A percentile compares a stretch with the other conserved stretches of the same genome.
Evolutionary conservation across 2,329 filamentous ascomycete genomes (phyloP).

Genomic region (Elsinoe batatas): DNA sequence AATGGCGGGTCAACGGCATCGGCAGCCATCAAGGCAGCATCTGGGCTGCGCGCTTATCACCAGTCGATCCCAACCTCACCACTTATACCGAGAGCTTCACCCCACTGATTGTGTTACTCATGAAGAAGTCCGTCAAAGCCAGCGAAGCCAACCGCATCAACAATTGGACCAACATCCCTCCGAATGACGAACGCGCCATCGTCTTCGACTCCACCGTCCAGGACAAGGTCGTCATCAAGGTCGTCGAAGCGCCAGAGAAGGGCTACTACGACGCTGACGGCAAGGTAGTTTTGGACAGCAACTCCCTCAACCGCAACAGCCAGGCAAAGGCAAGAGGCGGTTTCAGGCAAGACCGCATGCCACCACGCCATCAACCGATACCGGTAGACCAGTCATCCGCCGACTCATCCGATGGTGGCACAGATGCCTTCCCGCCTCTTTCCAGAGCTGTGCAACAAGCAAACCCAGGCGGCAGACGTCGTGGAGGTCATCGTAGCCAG

Average conservation of each 20-base stretch:
- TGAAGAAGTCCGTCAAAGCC: slow-evolving; percentile 64
- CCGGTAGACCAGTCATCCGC: slow-evolving; percentile 4
- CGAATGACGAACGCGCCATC: slow-evolving; percentile 51
- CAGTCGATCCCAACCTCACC: slow-evolving; percentile 55
- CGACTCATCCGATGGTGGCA: neutral
- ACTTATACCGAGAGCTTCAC: slow-evolving; percentile 71
- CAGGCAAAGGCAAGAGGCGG: slow-evolving; percentile 50
- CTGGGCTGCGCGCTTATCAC: slow-evolving; percentile 75
- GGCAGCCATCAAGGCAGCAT: slow-evolving; percentile 68
- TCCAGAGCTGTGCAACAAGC: slow-evolving; percentile 13
- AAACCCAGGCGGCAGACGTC: slow-evolving; percentile 25
- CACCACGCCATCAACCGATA: slow-evolving; percentile 13
- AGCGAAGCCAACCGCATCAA: slow-evolving; percentile 73
- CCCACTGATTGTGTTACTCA: slow-evolving; percentile 73
- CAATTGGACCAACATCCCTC: slow-evolving; percentile 68
- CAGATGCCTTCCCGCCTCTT: slow-evolving; percentile 16
- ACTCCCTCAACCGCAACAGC: slow-evolving; percentile 28
- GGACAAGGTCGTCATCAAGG: slow-evolving; percentile 73
- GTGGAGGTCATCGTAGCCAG: slow-evolving; percentile 18
- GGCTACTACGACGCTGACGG: slow-evolving; percentile 53
- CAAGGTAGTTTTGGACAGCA: slow-evolving; percentile 29
- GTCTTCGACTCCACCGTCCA: slow-evolving; percentile 75
- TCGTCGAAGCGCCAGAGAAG: slow-evolving; percentile 57
- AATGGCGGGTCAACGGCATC: slow-evolving; percentile 72
- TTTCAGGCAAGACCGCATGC: slow-evolving; percentile 26